Conservation (phyloP, 768 basidiomycete species). For the Trametes cinnabarina region DNA sequence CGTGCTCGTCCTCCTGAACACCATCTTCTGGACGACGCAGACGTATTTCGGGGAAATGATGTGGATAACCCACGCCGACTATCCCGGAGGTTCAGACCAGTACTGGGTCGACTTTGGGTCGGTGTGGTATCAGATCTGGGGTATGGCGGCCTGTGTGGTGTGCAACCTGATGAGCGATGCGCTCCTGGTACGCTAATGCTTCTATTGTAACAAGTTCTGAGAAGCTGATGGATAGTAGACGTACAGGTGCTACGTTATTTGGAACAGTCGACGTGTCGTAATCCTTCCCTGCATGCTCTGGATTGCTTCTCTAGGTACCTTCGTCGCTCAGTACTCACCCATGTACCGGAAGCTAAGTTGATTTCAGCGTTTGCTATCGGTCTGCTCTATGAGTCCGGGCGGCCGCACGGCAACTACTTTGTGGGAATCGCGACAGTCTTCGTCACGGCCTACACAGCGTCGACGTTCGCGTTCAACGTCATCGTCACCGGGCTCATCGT, state of each 20-base stretch:
- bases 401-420: slow-evolving; percentile 31
- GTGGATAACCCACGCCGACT: slow-evolving; percentile 27
- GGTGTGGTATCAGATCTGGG: slow-evolving; percentile 28
- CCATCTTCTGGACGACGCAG: slow-evolving; percentile 27
- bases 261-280: slow-evolving; percentile 6
- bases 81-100: slow-evolving; percentile 25
- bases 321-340: not conserved
- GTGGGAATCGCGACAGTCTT: slow-evolving; percentile 35
- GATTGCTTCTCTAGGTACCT: slow-evolving; percentile 11
- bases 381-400: slow-evolving; percentile 12
- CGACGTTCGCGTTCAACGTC: slow-evolving; percentile 39
- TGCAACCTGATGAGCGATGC: slow-evolving; percentile 38
- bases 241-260: slow-evolving; percentile 15
- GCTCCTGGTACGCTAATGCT: slow-evolving; percentile 31
- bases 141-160: slow-evolving; percentile 22
- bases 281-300: slow-evolving; percentile 4
- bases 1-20: slow-evolving; percentile 27
- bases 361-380: slow-evolving; percentile 6
- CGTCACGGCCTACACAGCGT: slow-evolving; percentile 36
- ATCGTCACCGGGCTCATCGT: slow-evolving; percentile 36
- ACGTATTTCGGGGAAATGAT: slow-evolving; percentile 30
- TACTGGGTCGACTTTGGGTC: slow-evolving; percentile 20
- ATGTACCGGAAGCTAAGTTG: too few species aligned
- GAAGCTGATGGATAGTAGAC: not conserved
- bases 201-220: too few species aligned